Percentiles rank a stretch among this genome's conserved stretches.
phyloP scores from a whole-genome alignment of 2,329 filamentous ascomycete species.

The Alternaria triticina region DNA sequence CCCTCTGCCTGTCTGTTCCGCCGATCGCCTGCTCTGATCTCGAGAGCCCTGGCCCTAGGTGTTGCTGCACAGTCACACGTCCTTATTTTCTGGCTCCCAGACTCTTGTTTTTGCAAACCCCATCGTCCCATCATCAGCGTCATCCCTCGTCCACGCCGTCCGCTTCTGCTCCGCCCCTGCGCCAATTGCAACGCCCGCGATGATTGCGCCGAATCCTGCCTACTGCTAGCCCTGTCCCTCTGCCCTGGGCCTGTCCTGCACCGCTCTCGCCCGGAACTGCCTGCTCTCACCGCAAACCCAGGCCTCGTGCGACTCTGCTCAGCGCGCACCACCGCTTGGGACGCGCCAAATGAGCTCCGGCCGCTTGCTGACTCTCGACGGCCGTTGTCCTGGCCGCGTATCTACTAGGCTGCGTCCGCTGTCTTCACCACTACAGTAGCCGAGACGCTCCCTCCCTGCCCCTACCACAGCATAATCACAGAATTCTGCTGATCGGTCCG shows the following conservation, averaged over 20 bases:
- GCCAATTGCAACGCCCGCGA: constrained; percentile 21
- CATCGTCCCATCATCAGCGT: constrained; percentile 3
- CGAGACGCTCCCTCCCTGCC: constrained; percentile 22
- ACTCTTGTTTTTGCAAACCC: constrained; percentile 14
- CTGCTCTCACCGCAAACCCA: constrained; percentile 16
- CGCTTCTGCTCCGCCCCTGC: background rate
- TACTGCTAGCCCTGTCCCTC: constrained; percentile 24
- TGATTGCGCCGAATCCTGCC: constrained; percentile 25
- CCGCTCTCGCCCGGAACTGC: constrained; percentile 13
- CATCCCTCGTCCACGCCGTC: constrained; percentile 3
- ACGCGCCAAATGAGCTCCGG: constrained; percentile 41
- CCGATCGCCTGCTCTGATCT: constrained; percentile 18
- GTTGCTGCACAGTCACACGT: constrained; percentile 11
- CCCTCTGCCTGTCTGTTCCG: background rate
- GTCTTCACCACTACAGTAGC: constrained; percentile 26
- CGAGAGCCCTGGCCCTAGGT: background rate
- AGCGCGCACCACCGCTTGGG: constrained; percentile 21
- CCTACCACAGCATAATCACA: constrained; percentile 33
- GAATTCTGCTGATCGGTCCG: constrained; percentile 31
- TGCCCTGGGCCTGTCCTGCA: constrained; percentile 21
- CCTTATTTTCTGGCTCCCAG: constrained; percentile 12
- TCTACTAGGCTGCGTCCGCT: constrained; percentile 25
- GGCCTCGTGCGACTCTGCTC: constrained; percentile 16
- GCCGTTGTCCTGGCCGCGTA: constrained; percentile 38
- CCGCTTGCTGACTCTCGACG: constrained; percentile 30